These are phyloP conservation scores for Cyclotella sp. DNA, from an alignment of 108 stramenopile genomes.

Conservation along the genomic window DNA sequence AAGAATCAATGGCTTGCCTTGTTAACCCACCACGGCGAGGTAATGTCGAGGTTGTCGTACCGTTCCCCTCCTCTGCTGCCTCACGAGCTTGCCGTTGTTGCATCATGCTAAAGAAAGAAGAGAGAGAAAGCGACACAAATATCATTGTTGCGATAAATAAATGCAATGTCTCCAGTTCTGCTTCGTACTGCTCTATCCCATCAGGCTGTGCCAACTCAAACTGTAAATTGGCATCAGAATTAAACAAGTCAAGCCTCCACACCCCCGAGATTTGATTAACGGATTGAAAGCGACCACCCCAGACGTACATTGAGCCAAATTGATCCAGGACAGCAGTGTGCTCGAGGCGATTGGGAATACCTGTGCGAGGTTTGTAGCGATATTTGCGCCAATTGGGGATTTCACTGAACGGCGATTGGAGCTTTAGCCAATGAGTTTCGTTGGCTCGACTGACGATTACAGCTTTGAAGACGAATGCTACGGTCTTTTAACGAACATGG, in stretches of 20 bases:
- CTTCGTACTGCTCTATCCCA: slow-evolving; percentile 47
- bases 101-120: slow-evolving; percentile 41
- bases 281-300: slow-evolving; percentile 52
- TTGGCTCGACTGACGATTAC: slow-evolving; percentile 38
- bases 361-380: slow-evolving; percentile 7
- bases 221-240: slow-evolving; percentile 27
- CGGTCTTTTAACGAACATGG: slow-evolving; percentile 20
- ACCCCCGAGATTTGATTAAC: slow-evolving; percentile 43
- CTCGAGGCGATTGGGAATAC: slow-evolving; percentile 45
- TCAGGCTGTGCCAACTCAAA: slow-evolving; percentile 35
- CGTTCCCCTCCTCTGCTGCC: slow-evolving; percentile 19
- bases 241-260: slow-evolving; percentile 52
- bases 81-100: slow-evolving; percentile 26
- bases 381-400: slow-evolving; percentile 22
- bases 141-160: slow-evolving; percentile 53
- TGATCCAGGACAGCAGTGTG: slow-evolving; percentile 48
- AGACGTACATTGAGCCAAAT: slow-evolving; percentile 45
- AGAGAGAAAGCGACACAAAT: slow-evolving; percentile 45
- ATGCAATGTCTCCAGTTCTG: slow-evolving; percentile 42
- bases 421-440: slow-evolving; percentile 35
- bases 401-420: slow-evolving; percentile 16
- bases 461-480: slow-evolving; percentile 53
- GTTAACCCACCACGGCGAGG: slow-evolving; percentile 36
- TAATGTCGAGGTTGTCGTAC: not conserved
- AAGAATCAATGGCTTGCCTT: slow-evolving; percentile 44